Conservation (phyloP, 108 stramenopile genomes). For the Cylindrotheca fusiformis region DNA sequence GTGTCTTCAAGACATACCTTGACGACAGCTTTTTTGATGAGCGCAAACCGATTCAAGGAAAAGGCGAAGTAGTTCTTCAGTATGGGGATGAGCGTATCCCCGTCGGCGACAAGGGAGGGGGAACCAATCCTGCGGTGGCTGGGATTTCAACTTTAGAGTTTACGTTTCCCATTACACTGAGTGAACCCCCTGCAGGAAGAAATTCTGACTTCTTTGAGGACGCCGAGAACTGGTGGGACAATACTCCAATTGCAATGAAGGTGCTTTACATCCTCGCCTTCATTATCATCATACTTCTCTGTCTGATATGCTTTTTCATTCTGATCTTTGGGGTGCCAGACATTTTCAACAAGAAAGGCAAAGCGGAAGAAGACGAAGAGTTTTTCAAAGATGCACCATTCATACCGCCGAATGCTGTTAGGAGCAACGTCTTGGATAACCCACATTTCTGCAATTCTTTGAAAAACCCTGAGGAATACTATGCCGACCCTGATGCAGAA, state of each 20-base stretch:
- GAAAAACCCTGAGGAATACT: background rate
- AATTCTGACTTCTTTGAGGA: background rate
- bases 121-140: background rate
- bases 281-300: slow-evolving; percentile 4
- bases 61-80: slow-evolving; percentile 11
- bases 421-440: background rate
- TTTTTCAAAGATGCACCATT: background rate
- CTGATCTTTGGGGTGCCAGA: background rate
- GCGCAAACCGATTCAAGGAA: slow-evolving; percentile 5
- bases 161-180: background rate
- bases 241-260: slow-evolving; percentile 4
- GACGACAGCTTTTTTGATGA: slow-evolving; percentile 8
- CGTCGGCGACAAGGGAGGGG: background rate
- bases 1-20: slow-evolving; percentile 6
- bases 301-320: background rate
- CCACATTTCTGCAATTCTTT: background rate
- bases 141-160: background rate
- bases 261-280: slow-evolving; percentile 9
- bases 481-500: background rate
- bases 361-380: background rate
- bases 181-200: background rate
- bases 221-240: slow-evolving; percentile 12
- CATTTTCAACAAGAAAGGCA: background rate
- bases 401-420: background rate
- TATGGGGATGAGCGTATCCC: slow-evolving; percentile 10